Percentiles rank a stretch among this genome's conserved stretches.
These are phyloP conservation scores for Termitomyces sp. DNA, from an alignment of 768 basidiomycete genomes.

Conservation along the genomic window DNA sequence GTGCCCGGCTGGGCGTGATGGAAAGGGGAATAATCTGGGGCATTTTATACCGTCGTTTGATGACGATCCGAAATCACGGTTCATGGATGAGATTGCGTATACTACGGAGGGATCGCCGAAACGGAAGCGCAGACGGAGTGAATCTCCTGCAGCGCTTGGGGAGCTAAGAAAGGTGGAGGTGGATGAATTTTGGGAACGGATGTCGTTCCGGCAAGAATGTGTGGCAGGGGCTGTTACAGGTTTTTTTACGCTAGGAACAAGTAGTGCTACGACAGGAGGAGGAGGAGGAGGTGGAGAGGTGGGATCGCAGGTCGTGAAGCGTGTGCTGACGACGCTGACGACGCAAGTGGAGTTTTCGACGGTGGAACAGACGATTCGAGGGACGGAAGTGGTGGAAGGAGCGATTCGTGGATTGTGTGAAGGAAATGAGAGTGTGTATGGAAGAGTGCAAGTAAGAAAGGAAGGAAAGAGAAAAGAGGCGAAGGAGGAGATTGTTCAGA, in stretches of 20 bases:
- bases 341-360: constrained; percentile 77
- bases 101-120: constrained; percentile 53
- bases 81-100: constrained; percentile 85
- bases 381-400: constrained; percentile 66
- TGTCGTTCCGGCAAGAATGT: constrained; percentile 96
- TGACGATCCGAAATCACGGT: constrained; percentile 96
- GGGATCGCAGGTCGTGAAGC: constrained; percentile 57
- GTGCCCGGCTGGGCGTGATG: constrained; percentile 22
- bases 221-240: constrained; percentile 86
- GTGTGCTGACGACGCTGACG: constrained; percentile 63
- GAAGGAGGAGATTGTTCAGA: too few relatives aligned
- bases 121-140: too few relatives aligned
- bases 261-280: constrained; percentile 9
- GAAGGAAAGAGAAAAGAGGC: constrained; percentile 15
- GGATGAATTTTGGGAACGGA: constrained; percentile 95
- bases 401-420: constrained; percentile 70
- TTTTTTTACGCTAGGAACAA: constrained; percentile 73
- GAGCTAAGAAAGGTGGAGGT: constrained; percentile 54
- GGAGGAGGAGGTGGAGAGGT: constrained; percentile 23
- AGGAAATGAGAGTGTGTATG: constrained; percentile 43
- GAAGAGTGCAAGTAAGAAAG: constrained; percentile 26
- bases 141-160: too few relatives aligned
- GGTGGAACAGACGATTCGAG: constrained; percentile 54
- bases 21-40: constrained; percentile 48
- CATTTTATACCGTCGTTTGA: constrained; percentile 84